Base-by-base conservation (phyloP, 1,139 yeast genomes). In the Saccharomyces uvarum region DNA sequence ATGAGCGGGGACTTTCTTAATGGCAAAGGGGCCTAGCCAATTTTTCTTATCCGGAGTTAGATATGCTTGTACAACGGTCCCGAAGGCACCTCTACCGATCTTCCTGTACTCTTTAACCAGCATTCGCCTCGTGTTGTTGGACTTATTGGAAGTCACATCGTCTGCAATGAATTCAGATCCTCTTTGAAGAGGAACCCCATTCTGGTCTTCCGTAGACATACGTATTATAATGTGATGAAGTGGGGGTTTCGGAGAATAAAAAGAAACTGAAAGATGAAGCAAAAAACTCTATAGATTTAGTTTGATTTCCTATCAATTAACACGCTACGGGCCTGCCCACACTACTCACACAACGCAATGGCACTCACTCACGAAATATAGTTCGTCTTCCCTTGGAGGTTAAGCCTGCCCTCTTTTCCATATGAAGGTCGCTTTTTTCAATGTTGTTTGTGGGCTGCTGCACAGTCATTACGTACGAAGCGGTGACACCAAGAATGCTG, bases 11-110 rank as follows among this genome's bases (percentile, higher is more conserved):
- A 86, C 93, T 63, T 88, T 77, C 64, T 86, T 86, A 57, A 86
- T 86, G 28, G 93, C 95, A 73, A 80, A 86, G 0, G 95, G 95
- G 0, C 95, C 95, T 47, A 82, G 72, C 87, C 88, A 83, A 29
- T 73, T 72, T 49, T 72, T 70, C 42, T 69, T 70, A 53, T 71
- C 72, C 14, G 68, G 66, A 3, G 71, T 68, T 41, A 69, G 73
- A 57, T 81, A 80, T 0, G 95, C 91, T 66, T 86, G 90, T 11
- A 84, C 84, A 21, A 86, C 95, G 1, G 89, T 85, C 49, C 95
- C 95, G 67, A 86, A 86, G 2, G 95, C 93, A 42, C 95, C 95
- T 69, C 86, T 89, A 4, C 95, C 95, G 51, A 86, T 85, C 63
- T 82, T 81, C 60, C 83, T 83, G 67, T 83, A 82, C 64, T 86